These are phyloP conservation scores for Candida sithepensis DNA, from an alignment of 805 yeast genomes.

Conservation along the genomic window DNA sequence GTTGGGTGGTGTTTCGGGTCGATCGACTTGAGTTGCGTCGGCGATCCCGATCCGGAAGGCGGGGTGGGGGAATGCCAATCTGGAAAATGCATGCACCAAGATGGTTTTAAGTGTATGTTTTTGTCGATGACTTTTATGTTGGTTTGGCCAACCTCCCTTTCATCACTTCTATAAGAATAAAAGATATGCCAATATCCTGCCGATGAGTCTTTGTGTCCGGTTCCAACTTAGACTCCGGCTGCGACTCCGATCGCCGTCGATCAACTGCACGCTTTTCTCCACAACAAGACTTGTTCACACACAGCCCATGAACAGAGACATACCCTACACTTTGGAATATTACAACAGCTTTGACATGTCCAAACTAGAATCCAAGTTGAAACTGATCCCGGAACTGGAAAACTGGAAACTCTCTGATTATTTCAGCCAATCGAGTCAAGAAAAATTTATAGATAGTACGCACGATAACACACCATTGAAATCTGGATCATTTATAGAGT, in stretches of 20 bases:
- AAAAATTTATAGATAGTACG: neutral
- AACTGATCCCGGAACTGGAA: neutral
- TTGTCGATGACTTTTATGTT: too few species aligned
- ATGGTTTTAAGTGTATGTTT: too few species aligned
- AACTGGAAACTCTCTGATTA: neutral
- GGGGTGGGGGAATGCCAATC: neutral
- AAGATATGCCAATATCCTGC: too few species aligned
- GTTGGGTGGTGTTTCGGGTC: too few species aligned
- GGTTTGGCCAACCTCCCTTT: too few species aligned
- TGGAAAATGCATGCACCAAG: too few species aligned
- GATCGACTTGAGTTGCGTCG: neutral
- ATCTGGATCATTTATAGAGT: constrained; percentile 12
- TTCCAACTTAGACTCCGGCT: neutral
- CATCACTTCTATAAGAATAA: too few species aligned
- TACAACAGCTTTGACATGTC: neutral
- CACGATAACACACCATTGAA: neutral
- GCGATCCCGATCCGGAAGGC: neutral
- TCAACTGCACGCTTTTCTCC: neutral
- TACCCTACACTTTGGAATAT: neutral
- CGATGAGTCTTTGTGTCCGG: too few species aligned
- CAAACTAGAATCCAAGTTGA: neutral
- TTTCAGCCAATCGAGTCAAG: neutral
- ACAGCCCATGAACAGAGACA: neutral
- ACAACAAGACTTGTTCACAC: neutral
- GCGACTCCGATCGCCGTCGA: neutral